A percentile compares a stretch with the other conserved stretches of the same genome.
Evolutionary conservation across 306 rosid genomes (phyloP).

Genomic region (Cucurbita maxima): DNA sequence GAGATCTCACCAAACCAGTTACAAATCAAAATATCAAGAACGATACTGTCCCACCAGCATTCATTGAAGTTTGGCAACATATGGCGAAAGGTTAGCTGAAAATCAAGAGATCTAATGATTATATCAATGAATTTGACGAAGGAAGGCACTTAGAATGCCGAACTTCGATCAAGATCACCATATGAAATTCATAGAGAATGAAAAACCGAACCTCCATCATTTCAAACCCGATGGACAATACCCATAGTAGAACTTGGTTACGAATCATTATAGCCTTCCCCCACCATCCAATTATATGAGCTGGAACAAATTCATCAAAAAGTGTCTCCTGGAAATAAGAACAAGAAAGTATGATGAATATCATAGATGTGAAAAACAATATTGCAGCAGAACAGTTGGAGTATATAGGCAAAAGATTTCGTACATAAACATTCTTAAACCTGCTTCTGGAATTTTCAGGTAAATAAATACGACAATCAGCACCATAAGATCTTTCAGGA

Average conservation of each 20-base stretch:
- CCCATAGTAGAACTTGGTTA: slow-evolving; percentile 96
- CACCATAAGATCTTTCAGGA: slow-evolving; percentile 93
- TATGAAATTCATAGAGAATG: not conserved
- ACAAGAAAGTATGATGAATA: not conserved
- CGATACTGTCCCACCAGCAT: slow-evolving; percentile 99
- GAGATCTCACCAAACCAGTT: slow-evolving; percentile 90
- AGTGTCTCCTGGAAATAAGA: slow-evolving; percentile 53
- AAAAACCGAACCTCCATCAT: slow-evolving; percentile 64
- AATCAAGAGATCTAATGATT: slow-evolving; percentile 7
- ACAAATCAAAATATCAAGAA: slow-evolving; percentile 91
- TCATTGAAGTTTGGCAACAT: slow-evolving; percentile 97
- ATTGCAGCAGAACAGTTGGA: not conserved
- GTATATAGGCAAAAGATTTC: slow-evolving; percentile 48
- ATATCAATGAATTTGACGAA: not conserved
- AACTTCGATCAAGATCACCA: not conserved
- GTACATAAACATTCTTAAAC: slow-evolving; percentile 99
- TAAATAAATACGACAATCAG: slow-evolving; percentile 87
- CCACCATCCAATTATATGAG: slow-evolving; percentile 99
- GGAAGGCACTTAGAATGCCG: no score
- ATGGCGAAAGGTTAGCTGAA: slow-evolving; percentile 90
- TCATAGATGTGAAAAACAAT: not conserved
- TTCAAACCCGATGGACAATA: slow-evolving; percentile 84
- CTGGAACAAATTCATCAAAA: slow-evolving; percentile 91
- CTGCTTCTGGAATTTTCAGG: slow-evolving; percentile 86
- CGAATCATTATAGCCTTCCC: slow-evolving; percentile 98